Conservation (phyloP, 331 rosid genomes). For the Rosa hybrid region DNA sequence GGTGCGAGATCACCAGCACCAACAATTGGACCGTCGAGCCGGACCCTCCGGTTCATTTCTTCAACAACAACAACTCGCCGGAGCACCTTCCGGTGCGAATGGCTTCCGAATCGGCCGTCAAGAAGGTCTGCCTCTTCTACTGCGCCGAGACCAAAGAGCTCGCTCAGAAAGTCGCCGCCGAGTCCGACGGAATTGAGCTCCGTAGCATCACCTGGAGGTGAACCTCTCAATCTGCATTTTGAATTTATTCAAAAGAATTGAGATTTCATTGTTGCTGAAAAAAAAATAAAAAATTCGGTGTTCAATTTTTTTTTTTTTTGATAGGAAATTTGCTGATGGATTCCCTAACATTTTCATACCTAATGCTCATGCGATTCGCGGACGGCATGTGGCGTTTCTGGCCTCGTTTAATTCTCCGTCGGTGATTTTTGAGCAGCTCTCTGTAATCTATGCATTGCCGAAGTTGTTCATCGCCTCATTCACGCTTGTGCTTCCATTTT, state of each 20-base stretch:
- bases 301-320: background rate
- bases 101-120: constrained; percentile 53
- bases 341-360: constrained; percentile 98
- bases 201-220: constrained; percentile 79
- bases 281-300: too few species aligned
- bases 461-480: constrained; percentile 85
- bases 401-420: constrained; percentile 94
- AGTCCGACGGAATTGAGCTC: constrained; percentile 74
- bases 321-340: constrained; percentile 94
- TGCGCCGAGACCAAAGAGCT: constrained; percentile 80
- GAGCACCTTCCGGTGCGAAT: constrained; percentile 40
- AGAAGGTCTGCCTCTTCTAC: constrained; percentile 76
- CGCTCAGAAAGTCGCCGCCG: constrained; percentile 70
- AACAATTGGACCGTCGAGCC: constrained; percentile 50
- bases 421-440: constrained; percentile 94
- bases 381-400: constrained; percentile 89
- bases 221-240: background rate
- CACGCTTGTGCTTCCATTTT: constrained; percentile 93
- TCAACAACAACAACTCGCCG: constrained; percentile 31
- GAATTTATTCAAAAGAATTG: too few species aligned
- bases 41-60: constrained; percentile 30
- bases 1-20: constrained; percentile 60
- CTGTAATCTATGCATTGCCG: constrained; percentile 92
- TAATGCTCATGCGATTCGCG: constrained; percentile 92
- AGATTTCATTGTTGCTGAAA: too few species aligned